phyloP scores from a whole-genome alignment of 2,329 filamentous ascomycete genomes.

The Sclerotinia minor region DNA sequence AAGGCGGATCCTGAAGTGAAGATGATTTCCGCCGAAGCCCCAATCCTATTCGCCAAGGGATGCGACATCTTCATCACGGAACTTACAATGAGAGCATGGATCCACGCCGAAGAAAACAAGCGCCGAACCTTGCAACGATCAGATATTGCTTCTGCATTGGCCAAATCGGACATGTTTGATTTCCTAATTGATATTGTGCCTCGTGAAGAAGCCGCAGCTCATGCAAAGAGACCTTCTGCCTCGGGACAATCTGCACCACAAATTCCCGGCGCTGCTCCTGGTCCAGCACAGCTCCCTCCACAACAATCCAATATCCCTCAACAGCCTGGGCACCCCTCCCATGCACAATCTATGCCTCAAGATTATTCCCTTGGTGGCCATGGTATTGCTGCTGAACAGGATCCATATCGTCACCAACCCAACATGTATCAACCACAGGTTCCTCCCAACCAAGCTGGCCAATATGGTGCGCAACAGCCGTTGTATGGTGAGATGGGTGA shows the following conservation, averaged over 20 bases:
- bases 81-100: conserved; percentile 98
- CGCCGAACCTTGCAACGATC: conserved; percentile 90
- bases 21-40: conserved; percentile 98
- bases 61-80: conserved; percentile 99
- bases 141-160: conserved; percentile 91
- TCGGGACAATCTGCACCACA: conserved; percentile 47
- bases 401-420: conserved; percentile 71
- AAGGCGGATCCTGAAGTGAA: conserved; percentile 99
- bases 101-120: conserved; percentile 99
- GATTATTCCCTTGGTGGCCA: conserved; percentile 64
- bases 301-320: conserved; percentile 49
- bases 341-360: conserved; percentile 57
- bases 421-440: conserved; percentile 82
- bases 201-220: conserved; percentile 84
- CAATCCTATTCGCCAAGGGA: conserved; percentile 96
- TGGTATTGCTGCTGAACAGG: conserved; percentile 65
- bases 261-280: conserved; percentile 51
- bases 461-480: conserved; percentile 71
- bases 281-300: conserved; percentile 52
- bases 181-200: conserved; percentile 99
- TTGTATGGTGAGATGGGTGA: conserved; percentile 82
- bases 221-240: conserved; percentile 70
- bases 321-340: conserved; percentile 49
- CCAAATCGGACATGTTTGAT: conserved; percentile 99
- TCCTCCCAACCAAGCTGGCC: conserved; percentile 67